Evolutionary conservation across 129 eudicot genomes (phyloP).

Genomic region (Artemisia argyi): DNA sequence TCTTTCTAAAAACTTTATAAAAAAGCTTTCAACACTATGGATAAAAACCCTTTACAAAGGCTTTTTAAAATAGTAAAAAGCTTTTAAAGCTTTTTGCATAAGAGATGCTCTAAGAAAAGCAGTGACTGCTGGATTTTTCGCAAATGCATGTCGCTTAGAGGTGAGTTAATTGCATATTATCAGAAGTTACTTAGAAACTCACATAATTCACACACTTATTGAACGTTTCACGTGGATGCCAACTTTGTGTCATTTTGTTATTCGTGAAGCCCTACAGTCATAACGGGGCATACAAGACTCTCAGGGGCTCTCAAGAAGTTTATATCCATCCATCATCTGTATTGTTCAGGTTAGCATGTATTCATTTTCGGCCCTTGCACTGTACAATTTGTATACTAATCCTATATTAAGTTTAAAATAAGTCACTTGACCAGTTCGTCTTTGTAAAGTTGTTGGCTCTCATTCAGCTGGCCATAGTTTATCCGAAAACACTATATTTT

Average conservation of each 20-base stretch:
- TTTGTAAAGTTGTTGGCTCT: not conserved
- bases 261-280: constrained; percentile 72
- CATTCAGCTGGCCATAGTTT: not conserved
- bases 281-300: constrained; percentile 78
- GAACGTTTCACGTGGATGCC: not conserved
- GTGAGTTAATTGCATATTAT: constrained; percentile 33
- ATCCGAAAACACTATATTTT: not conserved
- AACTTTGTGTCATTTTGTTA: constrained; percentile 17
- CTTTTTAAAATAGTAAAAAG: too few relatives aligned
- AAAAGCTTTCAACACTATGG: too few relatives aligned
- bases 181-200: not conserved
- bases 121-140: constrained; percentile 90
- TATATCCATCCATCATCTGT: constrained; percentile 97
- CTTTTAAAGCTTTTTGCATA: too few relatives aligned
- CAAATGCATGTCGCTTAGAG: constrained; percentile 89
- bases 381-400: too few relatives aligned
- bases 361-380: too few relatives aligned
- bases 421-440: too few relatives aligned
- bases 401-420: too few relatives aligned
- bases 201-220: not conserved
- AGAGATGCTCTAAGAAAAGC: constrained; percentile 84
- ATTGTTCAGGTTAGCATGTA: constrained; percentile 68
- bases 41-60: too few relatives aligned
- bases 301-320: constrained; percentile 85
- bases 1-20: too few relatives aligned